Base-by-base conservation (phyloP, 768 basidiomycete species). In the Pulveroboletus sp. region DNA sequence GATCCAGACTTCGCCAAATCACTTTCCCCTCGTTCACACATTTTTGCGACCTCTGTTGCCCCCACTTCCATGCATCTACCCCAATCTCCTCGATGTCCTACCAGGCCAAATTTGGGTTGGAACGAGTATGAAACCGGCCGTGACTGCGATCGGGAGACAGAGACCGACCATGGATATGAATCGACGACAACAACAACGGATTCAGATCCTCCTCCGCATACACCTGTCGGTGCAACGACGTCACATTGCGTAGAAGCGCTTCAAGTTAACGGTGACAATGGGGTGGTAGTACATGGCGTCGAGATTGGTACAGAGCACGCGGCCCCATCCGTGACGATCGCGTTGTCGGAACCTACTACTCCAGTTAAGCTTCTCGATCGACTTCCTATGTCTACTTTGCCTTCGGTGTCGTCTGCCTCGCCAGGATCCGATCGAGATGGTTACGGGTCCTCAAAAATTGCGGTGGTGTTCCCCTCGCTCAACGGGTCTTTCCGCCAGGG, bases 141-240 rank as follows among this genome's bases (percentile, higher is more conserved):
- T n/a, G 56, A 61, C 17, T 26, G 30, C 21, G 63, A 65, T 4
- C 59, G 50, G 42, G 62, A 65, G 28, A 49, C 50, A 0, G 57
- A 63, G 52, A 61, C 47, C 1, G 62, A 63, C 35, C 57, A 62
- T 33, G 62, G 51, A 18, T 65, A 65, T 9, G 62, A 63, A 32
- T 63, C 62, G 5, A 50, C 60, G 8, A 63, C 62, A 17, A 65
- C 62, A 1, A 65, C 55, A 3, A 63, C 62, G 8, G 60, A 63
- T 45, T 63, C 62, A 6, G 57, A 60, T 50, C 62, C 63, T 50
- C 53, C 50, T 14, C 62, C 63, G 7, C 57, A 62, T 14, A 63
- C 62, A n/a, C 62, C 62, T 14, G 31, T 62, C 39, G 57, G 63
- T 21, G 36, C 41, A 39, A 8, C 31, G 8, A 36, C 46, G 5